Conservation (phyloP, 805 yeast species). For the Myxozyma monticola region DNA sequence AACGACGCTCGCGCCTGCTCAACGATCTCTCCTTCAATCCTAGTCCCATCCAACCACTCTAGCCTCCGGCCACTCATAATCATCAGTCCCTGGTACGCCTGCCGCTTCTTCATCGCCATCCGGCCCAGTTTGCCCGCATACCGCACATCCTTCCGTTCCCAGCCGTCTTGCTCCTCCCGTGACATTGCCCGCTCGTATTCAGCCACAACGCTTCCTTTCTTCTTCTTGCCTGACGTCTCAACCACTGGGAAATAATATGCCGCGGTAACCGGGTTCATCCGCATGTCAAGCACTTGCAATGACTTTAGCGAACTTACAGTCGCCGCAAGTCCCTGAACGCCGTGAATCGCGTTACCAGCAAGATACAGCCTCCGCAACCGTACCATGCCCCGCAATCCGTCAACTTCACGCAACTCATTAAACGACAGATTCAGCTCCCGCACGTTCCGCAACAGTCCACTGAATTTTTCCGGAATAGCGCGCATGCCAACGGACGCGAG, state of each 20-base stretch:
- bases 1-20: slow-evolving; percentile 10
- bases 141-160: slow-evolving; percentile 20
- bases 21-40: slow-evolving; percentile 10
- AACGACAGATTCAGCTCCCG: slow-evolving; percentile 39
- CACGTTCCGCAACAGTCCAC: slow-evolving; percentile 34
- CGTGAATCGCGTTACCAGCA: slow-evolving; percentile 33
- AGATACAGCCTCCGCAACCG: slow-evolving; percentile 35
- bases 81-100: slow-evolving; percentile 30
- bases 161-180: slow-evolving; percentile 6
- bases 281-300: slow-evolving; percentile 35
- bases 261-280: slow-evolving; percentile 37
- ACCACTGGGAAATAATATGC: slow-evolving; percentile 33
- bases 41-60: slow-evolving; percentile 26
- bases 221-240: background rate
- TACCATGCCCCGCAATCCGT: slow-evolving; percentile 34
- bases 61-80: slow-evolving; percentile 14
- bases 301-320: slow-evolving; percentile 26
- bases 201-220: background rate
- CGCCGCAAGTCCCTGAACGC: slow-evolving; percentile 28
- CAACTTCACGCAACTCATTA: slow-evolving; percentile 35
- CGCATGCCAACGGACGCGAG: slow-evolving; percentile 34
- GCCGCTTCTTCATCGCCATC: slow-evolving; percentile 8
- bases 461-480: slow-evolving; percentile 34
- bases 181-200: background rate
- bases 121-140: slow-evolving; percentile 14